phyloP scores from a whole-genome alignment of 169 alveolate genomes.

The Eimeria necatrix region DNA sequence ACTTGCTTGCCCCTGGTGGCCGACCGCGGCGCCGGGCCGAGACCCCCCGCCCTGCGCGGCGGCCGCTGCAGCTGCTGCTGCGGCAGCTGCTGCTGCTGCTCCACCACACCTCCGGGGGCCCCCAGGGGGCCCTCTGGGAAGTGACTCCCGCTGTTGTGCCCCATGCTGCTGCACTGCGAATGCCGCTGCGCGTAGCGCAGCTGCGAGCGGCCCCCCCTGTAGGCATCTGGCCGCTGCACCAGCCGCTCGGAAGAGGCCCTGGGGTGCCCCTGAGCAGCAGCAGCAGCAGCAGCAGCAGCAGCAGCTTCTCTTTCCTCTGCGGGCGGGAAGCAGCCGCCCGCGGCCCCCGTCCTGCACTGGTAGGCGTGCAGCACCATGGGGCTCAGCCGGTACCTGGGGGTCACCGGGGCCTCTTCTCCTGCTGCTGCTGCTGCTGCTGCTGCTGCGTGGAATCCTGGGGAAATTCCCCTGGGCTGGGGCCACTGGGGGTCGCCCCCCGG shows the following conservation, averaged over 20 bases:
- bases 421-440: too few relatives aligned
- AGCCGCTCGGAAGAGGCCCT: background rate
- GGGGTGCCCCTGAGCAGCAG: background rate
- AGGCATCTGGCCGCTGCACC: background rate
- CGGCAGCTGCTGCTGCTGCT: background rate
- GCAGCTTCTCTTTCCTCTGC: background rate
- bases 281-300: background rate
- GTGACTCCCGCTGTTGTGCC: background rate
- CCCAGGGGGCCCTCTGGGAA: background rate
- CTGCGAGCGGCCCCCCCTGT: background rate
- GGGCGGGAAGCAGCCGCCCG: background rate
- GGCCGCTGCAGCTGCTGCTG: background rate
- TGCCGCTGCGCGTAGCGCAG: background rate
- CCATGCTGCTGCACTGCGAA: background rate
- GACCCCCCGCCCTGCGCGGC: background rate
- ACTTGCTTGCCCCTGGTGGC: background rate
- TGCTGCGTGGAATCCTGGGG: too few relatives aligned
- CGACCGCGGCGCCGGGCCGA: conserved; percentile 1
- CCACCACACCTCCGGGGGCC: background rate
- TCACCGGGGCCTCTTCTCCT: background rate
- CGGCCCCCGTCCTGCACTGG: background rate
- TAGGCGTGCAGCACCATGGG: background rate
- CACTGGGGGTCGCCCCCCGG: too few relatives aligned
- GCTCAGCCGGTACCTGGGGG: background rate
- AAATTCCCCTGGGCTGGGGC: too few relatives aligned